These are phyloP conservation scores for Tylopilus sp. DNA, from an alignment of 768 basidiomycete species.

Conservation along the genomic window DNA sequence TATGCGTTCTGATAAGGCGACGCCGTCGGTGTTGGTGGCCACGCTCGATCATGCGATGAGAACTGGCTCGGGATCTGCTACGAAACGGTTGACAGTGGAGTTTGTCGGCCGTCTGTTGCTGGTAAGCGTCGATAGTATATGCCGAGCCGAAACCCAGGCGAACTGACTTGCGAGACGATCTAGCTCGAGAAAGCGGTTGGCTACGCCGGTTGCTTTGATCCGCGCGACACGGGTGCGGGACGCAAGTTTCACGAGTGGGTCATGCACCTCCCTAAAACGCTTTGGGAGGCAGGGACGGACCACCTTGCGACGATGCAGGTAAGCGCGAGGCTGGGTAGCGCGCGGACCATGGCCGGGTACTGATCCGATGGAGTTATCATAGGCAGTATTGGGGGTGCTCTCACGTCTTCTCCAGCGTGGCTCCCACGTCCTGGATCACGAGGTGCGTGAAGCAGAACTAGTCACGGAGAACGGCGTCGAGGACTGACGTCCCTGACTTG, in stretches of 20 bases:
- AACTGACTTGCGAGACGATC: conserved; percentile 5
- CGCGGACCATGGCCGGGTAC: background rate
- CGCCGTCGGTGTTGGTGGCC: conserved; percentile 42
- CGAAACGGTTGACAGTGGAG: conserved; percentile 66
- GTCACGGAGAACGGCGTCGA: conserved; percentile 1
- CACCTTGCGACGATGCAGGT: conserved; percentile 64
- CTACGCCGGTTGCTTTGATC: conserved; percentile 48
- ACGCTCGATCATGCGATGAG: conserved; percentile 64
- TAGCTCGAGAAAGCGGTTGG: conserved; percentile 60
- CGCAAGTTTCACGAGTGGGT: conserved; percentile 61
- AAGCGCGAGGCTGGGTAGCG: conserved; percentile 8
- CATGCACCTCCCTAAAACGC: conserved; percentile 65
- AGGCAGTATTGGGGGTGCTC: conserved; percentile 61
- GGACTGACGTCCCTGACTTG: conserved; percentile 13
- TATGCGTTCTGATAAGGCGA: conserved; percentile 13
- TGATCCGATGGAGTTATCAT: conserved; percentile 5
- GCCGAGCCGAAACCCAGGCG: background rate
- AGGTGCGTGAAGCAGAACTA: conserved; percentile 28
- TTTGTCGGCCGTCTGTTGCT: conserved; percentile 71
- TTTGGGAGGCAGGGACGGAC: conserved; percentile 79
- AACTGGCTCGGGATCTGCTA: conserved; percentile 53
- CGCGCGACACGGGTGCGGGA: conserved; percentile 26
- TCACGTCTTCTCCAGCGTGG: conserved; percentile 58
- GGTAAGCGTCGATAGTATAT: conserved; percentile 38
- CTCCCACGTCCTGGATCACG: conserved; percentile 38